Evolutionary conservation across 768 basidiomycete genomes (phyloP).

Genomic region (Psilocybe cyanescens): DNA sequence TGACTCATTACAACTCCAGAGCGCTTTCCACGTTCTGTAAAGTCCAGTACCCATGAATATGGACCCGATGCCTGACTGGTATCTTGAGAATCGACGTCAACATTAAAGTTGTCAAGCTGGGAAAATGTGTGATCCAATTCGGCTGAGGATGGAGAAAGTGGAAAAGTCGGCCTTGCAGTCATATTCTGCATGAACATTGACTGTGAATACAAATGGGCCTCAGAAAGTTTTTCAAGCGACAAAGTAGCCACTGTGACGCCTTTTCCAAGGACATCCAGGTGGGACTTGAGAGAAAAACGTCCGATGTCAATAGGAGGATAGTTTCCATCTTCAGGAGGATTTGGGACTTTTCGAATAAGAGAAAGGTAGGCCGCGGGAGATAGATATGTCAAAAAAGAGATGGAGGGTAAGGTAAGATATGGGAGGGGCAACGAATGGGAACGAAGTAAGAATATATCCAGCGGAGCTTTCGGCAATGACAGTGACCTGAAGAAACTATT

Average conservation of each 20-base stretch:
- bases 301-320: constrained; percentile 57
- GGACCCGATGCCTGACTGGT: constrained; percentile 22
- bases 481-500: constrained; percentile 36
- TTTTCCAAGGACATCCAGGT: constrained; percentile 41
- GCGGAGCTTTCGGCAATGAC: constrained; percentile 45
- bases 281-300: constrained; percentile 46
- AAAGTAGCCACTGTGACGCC: constrained; percentile 65
- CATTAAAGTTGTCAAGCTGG: constrained; percentile 35
- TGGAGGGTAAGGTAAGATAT: constrained; percentile 66
- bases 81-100: constrained; percentile 15
- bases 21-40: constrained; percentile 56
- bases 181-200: constrained; percentile 51
- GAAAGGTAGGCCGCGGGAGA: constrained; percentile 74
- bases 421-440: constrained; percentile 73
- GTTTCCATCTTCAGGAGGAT: constrained; percentile 17
- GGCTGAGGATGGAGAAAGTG: constrained; percentile 48
- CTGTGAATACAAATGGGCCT: constrained; percentile 41
- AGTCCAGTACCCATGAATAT: constrained; percentile 72
- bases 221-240: constrained; percentile 37
- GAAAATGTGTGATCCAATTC: constrained; percentile 59
- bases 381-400: constrained; percentile 74
- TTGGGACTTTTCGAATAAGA: constrained; percentile 44
- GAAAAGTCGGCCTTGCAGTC: constrained; percentile 54
- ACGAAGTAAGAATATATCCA: constrained; percentile 74
- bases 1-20: constrained; percentile 75